Conservation (phyloP, 331 rosid species). For the Stylosanthes scabra region DNA sequence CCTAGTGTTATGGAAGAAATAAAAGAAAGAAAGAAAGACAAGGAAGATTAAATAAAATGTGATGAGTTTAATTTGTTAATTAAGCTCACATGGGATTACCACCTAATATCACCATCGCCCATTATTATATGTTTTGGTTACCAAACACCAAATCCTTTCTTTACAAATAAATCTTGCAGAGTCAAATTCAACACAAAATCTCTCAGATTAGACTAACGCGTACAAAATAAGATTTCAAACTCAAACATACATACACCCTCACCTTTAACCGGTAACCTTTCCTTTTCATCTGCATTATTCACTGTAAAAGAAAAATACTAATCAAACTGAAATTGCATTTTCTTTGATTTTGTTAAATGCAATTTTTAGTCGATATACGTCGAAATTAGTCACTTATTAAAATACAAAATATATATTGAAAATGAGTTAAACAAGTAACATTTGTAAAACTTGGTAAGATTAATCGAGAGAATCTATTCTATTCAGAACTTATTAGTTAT, state of each 20-base stretch:
- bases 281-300: not conserved
- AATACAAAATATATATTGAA: too few species aligned
- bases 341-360: too few species aligned
- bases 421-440: too few species aligned
- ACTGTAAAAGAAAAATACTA: not conserved
- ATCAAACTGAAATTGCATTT: too few species aligned
- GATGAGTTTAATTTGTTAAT: not conserved
- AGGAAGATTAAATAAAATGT: not conserved
- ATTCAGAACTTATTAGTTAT: too few species aligned
- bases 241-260: too few species aligned
- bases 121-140: slow-evolving; percentile 39
- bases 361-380: too few species aligned
- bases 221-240: too few species aligned
- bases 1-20: not conserved
- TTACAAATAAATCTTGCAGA: not conserved
- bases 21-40: not conserved
- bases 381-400: too few species aligned
- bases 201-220: slow-evolving; percentile 20
- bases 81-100: slow-evolving; percentile 41
- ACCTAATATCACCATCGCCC: slow-evolving; percentile 37
- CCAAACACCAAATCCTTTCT: slow-evolving; percentile 42
- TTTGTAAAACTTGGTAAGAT: too few species aligned
- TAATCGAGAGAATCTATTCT: too few species aligned
- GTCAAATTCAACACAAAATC: slow-evolving; percentile 34
- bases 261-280: not conserved